Percentiles rank a stretch among this genome's conserved stretches.
phyloP scores from a whole-genome alignment of 805 yeast genomes.

The Wickerhamomyces alni region DNA sequence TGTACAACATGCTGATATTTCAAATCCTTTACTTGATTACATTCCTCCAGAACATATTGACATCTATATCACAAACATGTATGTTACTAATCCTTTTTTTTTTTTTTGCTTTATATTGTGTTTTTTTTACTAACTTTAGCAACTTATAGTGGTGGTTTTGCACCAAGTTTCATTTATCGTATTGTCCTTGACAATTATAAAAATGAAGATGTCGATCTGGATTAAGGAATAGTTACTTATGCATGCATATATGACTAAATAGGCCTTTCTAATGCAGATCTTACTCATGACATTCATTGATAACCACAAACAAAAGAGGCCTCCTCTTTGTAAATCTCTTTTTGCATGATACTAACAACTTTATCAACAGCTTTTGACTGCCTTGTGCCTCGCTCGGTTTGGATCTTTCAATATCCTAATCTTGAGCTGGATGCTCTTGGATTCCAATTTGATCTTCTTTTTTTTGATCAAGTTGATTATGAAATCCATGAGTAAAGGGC shows the following conservation, averaged over 20 bases:
- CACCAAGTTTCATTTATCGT: conserved; percentile 94
- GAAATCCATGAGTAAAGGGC: conserved; percentile 36
- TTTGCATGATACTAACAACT: conserved; percentile 1
- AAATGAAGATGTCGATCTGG: conserved; percentile 69
- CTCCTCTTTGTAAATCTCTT: too few species aligned
- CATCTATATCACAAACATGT: conserved; percentile 85
- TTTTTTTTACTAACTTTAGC: conserved; percentile 10
- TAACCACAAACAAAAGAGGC: too few species aligned
- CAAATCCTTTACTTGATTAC: conserved; percentile 87
- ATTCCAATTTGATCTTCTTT: background rate
- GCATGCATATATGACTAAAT: background rate
- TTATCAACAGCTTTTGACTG: conserved; percentile 13
- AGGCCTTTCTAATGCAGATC: background rate
- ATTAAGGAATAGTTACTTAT: conserved; percentile 20
- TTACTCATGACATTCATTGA: too few species aligned
- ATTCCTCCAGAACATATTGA: conserved; percentile 92
- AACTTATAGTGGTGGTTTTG: conserved; percentile 68
- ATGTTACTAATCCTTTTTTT: conserved; percentile 16
- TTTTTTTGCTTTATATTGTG: background rate
- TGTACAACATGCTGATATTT: conserved; percentile 69
- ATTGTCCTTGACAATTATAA: conserved; percentile 92
- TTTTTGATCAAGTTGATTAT: too few species aligned
- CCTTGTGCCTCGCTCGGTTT: conserved; percentile 67
- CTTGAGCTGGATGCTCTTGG: conserved; percentile 57
- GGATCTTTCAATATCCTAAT: conserved; percentile 24